Base-by-base conservation (phyloP, 257 asterid species). In the Apocynum venetum region DNA sequence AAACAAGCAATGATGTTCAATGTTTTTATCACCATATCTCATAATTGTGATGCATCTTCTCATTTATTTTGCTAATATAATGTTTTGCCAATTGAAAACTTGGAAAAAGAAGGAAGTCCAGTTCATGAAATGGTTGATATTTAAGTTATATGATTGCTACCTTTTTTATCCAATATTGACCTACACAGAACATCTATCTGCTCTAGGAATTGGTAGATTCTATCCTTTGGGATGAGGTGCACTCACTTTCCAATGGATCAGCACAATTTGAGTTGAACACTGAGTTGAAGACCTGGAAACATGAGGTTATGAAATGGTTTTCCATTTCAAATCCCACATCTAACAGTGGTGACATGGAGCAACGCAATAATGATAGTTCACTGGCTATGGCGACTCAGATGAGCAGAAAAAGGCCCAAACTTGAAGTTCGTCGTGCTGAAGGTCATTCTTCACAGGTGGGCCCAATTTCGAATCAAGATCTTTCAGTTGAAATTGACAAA, bases 401-500 rank as follows among this genome's bases (percentile, higher is more conserved):
- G 63, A 87, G 91, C 87, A 85, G 91, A 77, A 96, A 96, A 86
- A 89, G 99, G 88, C 88, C 97, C 63, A 96, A 96, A 89, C 97
- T 96, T 76, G 99, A 93, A 91, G 88, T 93, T 84, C 97, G 99
- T 73, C 99, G 99, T 59, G 97, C 98, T 78, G 99, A 96, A 83
- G 78, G 90, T 48, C 94, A 93, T 83, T 80, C 80, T 4, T 85
- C 89, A 25, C 87, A 85, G 49, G 72, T 76, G 76, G 86, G 69
- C 46, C 87, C 72, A 59, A 86, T 82, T 83, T 85, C 93, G 57
- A 88, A 89, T 80, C 93, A 83, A 56, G 81, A 90, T 52, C 83
- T 80, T 74, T 81, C 89, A 75, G 79, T 84, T 73, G 94, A 86
- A 82, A 84, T 84, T 73, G 88, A 87, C 83, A 82, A 89, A 40